These are phyloP conservation scores for Macrophomina pseudophaseolina DNA, from an alignment of 2,329 filamentous ascomycete genomes.

Conservation along the genomic window DNA sequence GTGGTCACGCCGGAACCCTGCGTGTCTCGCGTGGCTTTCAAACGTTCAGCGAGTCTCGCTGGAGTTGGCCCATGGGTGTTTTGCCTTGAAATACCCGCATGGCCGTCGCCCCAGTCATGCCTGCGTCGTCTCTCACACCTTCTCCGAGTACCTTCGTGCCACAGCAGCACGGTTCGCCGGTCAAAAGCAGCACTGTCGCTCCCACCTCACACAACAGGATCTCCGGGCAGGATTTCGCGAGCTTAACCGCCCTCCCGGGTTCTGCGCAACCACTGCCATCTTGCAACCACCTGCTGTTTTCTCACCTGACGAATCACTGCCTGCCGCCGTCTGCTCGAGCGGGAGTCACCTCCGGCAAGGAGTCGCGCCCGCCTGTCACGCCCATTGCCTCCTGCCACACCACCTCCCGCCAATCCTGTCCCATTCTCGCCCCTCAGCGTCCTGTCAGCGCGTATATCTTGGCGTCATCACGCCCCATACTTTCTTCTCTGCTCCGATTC, in stretches of 20 bases:
- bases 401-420: constrained; percentile 10
- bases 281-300: constrained; percentile 4
- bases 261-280: constrained; percentile 19
- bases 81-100: constrained; percentile 14
- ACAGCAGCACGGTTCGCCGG: background rate
- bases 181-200: background rate
- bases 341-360: constrained; percentile 19
- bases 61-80: constrained; percentile 11
- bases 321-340: background rate
- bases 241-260: constrained; percentile 10
- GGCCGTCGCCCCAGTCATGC: constrained; percentile 15
- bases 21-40: constrained; percentile 25
- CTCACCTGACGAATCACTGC: constrained; percentile 23
- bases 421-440: constrained; percentile 1
- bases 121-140: constrained; percentile 11
- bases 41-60: constrained; percentile 18
- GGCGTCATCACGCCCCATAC: constrained; percentile 6
- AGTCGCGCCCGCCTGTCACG: background rate
- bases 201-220: constrained; percentile 14
- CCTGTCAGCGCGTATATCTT: constrained; percentile 9
- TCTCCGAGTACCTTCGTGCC: background rate
- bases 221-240: constrained; percentile 21
- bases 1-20: constrained; percentile 10
- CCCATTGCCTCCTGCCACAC: constrained; percentile 18
- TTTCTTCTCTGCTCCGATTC: background rate